Percentiles rank a stretch among this genome's conserved stretches.
phyloP scores from a whole-genome alignment of 208 protist genomes.

The Wallacemonas sp. region DNA sequence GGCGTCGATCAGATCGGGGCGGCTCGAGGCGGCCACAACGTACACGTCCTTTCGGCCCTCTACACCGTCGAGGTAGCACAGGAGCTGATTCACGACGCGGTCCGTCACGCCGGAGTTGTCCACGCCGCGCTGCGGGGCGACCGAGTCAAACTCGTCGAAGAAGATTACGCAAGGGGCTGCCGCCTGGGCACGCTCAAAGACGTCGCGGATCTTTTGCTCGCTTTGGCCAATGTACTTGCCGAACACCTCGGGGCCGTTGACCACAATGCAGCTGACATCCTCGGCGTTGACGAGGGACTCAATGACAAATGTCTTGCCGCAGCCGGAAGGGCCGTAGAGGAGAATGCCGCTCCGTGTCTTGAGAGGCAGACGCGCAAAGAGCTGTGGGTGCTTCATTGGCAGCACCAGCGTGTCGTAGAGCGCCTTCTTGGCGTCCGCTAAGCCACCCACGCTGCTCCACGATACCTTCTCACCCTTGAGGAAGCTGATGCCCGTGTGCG shows the following conservation, averaged over 20 bases:
- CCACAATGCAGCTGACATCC: slow-evolving; percentile 87
- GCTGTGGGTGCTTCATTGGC: slow-evolving; percentile 91
- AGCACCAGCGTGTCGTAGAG: slow-evolving; percentile 95
- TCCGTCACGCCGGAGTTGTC: slow-evolving; percentile 93
- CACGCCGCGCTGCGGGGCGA: slow-evolving; percentile 88
- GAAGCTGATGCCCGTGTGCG: slow-evolving; percentile 85
- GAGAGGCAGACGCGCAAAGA: slow-evolving; percentile 90
- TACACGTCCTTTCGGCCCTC: slow-evolving; percentile 94
- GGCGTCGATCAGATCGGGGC: slow-evolving; percentile 98
- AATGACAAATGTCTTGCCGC: slow-evolving; percentile 91
- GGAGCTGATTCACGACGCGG: slow-evolving; percentile 97
- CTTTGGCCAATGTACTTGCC: slow-evolving; percentile 95
- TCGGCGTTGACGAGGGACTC: slow-evolving; percentile 79
- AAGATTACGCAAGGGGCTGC: slow-evolving; percentile 93
- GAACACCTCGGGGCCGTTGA: slow-evolving; percentile 95
- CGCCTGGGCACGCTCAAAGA: slow-evolving; percentile 90
- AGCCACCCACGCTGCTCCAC: slow-evolving; percentile 90
- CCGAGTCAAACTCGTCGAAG: slow-evolving; percentile 95
- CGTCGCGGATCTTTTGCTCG: slow-evolving; percentile 92
- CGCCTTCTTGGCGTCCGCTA: slow-evolving; percentile 92
- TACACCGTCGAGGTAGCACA: slow-evolving; percentile 99
- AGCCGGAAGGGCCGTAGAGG: slow-evolving; percentile 93
- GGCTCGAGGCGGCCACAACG: slow-evolving; percentile 98
- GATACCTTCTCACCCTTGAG: slow-evolving; percentile 62
- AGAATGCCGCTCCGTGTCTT: slow-evolving; percentile 92